Evolutionary conservation across 768 basidiomycete species (phyloP), one percentile per base, ranked within the genome.

Genomic region (Porphyrellus cyaneotinctus): DNA sequence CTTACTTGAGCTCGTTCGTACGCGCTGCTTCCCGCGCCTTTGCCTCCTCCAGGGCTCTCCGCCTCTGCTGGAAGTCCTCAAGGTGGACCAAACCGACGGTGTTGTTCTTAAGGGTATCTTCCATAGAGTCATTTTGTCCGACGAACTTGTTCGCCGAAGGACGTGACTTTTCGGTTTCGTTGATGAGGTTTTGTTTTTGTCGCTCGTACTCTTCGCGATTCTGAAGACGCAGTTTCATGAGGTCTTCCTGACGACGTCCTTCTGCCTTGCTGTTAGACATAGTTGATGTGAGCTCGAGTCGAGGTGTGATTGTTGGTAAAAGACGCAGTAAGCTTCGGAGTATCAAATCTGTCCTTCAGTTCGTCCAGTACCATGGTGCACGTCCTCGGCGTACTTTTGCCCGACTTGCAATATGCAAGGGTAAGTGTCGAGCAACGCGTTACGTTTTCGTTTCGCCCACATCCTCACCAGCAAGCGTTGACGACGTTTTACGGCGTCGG

Each of bases 81-180:
- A 97, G 77, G 52, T 78, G 83, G 3, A 97, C 95, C 17, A 98
- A 80, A 58, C 95, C 95, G 39, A 98, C 83, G 1, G 95, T 98
- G 44, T 79, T 86, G 56, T 91, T 79, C 77, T 95, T 97, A 46
- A 98, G 78, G 8, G 83, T 79, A 53, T 97, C 95, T 69, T 97
- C 95, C 78, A 97, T 84, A 6, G 90, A 91, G 66, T 97, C 95
- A 71, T 91, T 83, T 68, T 95, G 91, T 1, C 92, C 91, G 33
- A 95, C 89, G 70, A 98, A 98, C 55, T 94, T 88, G 65, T 87
- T 85, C 4, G 82, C 72, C 0, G 91, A 89, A 5, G 93, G 90
- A 28, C 92, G 87, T 35, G 90, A 85, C 70, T 94, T 95, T 75
- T 95, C 91, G 2, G 93, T 94, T 73, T 97, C 94, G 65, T 79